Conservation (phyloP, 1,284 basidiomycete genomes). For the Thecaphora frezii region DNA sequence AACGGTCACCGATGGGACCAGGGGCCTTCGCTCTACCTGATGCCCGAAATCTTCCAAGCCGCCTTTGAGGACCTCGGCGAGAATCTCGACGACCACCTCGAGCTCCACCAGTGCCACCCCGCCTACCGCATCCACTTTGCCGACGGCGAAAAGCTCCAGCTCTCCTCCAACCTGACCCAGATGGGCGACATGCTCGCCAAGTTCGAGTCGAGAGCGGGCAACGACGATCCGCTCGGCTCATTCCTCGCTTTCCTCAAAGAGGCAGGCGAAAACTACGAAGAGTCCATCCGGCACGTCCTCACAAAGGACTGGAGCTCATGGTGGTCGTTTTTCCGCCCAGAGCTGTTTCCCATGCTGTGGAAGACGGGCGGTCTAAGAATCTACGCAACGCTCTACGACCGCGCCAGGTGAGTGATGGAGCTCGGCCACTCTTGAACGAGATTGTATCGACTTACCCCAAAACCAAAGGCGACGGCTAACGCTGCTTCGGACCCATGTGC, state of each 20-base stretch:
- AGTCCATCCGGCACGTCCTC: conserved; percentile 61
- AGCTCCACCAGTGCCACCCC: conserved; percentile 55
- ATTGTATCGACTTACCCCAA: no score
- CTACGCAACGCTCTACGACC: conserved; percentile 52
- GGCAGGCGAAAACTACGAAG: conserved; percentile 62
- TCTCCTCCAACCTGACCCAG: conserved; percentile 61
- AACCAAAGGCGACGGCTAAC: no score
- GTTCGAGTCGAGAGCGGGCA: conserved; percentile 63
- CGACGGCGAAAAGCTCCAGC: conserved; percentile 55
- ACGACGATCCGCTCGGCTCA: conserved; percentile 49
- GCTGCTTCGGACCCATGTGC: background rate
- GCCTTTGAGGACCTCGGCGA: conserved; percentile 63
- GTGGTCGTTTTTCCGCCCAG: conserved; percentile 61
- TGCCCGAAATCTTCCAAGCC: conserved; percentile 63
- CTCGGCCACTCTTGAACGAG: no score
- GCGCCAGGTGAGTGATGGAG: conserved; percentile 58
- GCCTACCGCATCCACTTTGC: conserved; percentile 52
- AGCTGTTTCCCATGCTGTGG: conserved; percentile 60
- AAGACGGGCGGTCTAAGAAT: conserved; percentile 44
- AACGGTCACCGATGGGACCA: conserved; percentile 62
- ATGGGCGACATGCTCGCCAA: conserved; percentile 63
- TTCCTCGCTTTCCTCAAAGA: conserved; percentile 61
- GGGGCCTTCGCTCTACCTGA: conserved; percentile 63
- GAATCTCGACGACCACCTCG: conserved; percentile 61
- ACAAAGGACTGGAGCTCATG: conserved; percentile 62